Conservation (phyloP, 371 early-diverging fungal genomes). For the Rhizopus arrhizus region DNA sequence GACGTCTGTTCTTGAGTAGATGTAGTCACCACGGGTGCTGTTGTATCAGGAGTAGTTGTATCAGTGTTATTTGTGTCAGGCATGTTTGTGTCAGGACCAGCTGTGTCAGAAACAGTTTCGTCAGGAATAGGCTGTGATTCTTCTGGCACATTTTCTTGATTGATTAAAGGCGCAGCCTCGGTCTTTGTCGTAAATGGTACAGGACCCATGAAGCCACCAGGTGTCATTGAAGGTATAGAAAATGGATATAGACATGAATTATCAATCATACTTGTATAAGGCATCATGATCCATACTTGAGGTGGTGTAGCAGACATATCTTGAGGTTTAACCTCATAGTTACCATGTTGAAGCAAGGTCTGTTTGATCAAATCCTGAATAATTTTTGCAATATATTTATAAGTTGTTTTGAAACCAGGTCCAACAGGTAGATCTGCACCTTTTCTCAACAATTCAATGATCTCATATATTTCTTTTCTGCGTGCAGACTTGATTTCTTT, state of each 20-base stretch:
- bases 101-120: too few relatives aligned
- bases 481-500: not conserved
- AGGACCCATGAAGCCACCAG: not conserved
- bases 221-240: not conserved
- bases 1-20: too few relatives aligned
- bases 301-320: not conserved
- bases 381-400: constrained; percentile 7
- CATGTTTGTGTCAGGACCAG: too few relatives aligned
- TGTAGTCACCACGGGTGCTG: too few relatives aligned
- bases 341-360: not conserved
- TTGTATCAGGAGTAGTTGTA: too few relatives aligned
- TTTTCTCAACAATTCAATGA: not conserved
- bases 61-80: too few relatives aligned
- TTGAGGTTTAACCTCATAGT: not conserved
- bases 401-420: constrained; percentile 24
- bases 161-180: not conserved
- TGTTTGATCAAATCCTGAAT: constrained; percentile 4
- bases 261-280: constrained; percentile 22
- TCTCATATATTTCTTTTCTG: not conserved
- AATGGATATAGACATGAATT: not conserved
- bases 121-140: not conserved
- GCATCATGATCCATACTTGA: constrained; percentile 25
- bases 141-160: not conserved
- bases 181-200: constrained; percentile 1
- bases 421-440: constrained; percentile 11